Conservation (phyloP, 2,329 filamentous ascomycete genomes). For the Talaromyces sp. region DNA sequence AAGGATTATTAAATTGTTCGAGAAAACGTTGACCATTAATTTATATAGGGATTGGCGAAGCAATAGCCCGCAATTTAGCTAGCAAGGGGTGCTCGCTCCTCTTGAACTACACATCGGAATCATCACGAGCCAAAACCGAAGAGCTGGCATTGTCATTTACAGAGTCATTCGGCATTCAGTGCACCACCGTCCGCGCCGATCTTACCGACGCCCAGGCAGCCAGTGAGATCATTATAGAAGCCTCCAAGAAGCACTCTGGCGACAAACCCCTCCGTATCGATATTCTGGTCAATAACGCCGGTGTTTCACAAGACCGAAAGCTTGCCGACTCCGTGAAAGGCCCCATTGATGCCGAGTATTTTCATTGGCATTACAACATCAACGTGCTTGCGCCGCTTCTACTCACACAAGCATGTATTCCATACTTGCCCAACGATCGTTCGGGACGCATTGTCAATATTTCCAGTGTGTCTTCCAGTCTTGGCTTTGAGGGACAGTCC, state of each 20-base stretch:
- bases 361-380: conserved; percentile 68
- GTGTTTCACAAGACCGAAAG: conserved; percentile 51
- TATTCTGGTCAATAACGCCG: conserved; percentile 86
- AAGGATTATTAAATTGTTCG: background rate
- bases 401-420: conserved; percentile 68
- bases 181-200: conserved; percentile 66
- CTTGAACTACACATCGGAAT: conserved; percentile 68
- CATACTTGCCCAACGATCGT: conserved; percentile 67
- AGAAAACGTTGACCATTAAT: background rate
- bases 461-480: conserved; percentile 55
- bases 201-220: conserved; percentile 62
- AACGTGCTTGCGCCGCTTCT: conserved; percentile 81
- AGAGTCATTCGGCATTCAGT: conserved; percentile 56
- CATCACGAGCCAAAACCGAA: conserved; percentile 52
- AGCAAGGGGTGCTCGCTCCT: conserved; percentile 67
- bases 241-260: conserved; percentile 51
- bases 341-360: conserved; percentile 60
- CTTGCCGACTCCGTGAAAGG: conserved; percentile 64
- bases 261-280: conserved; percentile 64
- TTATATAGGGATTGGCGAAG: conserved; percentile 66
- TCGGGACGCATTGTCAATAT: conserved; percentile 63
- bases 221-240: conserved; percentile 53
- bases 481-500: conserved; percentile 58
- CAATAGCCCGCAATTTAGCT: conserved; percentile 67
- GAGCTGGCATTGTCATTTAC: conserved; percentile 57